Base-by-base conservation (phyloP, 2,329 filamentous ascomycete genomes). In the Colletotrichum sp. region DNA sequence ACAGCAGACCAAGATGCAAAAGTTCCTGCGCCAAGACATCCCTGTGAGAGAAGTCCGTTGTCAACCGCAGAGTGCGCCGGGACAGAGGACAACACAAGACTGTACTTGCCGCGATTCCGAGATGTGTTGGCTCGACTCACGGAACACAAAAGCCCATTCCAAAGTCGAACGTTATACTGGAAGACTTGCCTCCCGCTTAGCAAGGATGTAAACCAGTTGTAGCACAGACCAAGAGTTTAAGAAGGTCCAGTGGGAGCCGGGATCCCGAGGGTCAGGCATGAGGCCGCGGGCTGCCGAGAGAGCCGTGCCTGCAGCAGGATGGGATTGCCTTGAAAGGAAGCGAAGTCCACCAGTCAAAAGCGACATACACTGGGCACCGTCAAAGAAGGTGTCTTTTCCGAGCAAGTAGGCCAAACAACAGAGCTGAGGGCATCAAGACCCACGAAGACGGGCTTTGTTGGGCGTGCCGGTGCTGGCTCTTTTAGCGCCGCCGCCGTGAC, bases 131-230 rank as follows among this genome's bases (percentile, higher is more conserved):
- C 44, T 13, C 44, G 4, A 52, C 2, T 52, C 11, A 52, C n/a
- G 4, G 19, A 22, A 49, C n/a, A 13, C 11, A 52, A 0, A 52
- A 52, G 11, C 6, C 0, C 12, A 13, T 52, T 22, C 12, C 11
- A 0, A 52, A 25, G 0, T 49, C 0, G 1, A 44, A 44, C 1
- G 0, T 19, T 0, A 44, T 44, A 6, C 1, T 44, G 36, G 19
- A 12, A 44, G 19, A 22, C 39, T 49, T 49, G 39, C 9, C 36
- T 39, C 36, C 36, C 5, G 39, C 2, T 25, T 63, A 34, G 13
- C 44, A 52, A 32, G 44, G n/a, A 52, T 25, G n/a, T 19, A 27
- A 68, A 57, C 44, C 13, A 68, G 44, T 34, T 57, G 27, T 34
- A 22, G 44, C 44, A 34, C 65, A 68, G 49, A 68, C 44, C 65